Percentiles rank a stretch among this genome's conserved stretches.
Conservation (phyloP, 495 filamentous ascomycete species). For the Annulohypoxylon nitens region DNA sequence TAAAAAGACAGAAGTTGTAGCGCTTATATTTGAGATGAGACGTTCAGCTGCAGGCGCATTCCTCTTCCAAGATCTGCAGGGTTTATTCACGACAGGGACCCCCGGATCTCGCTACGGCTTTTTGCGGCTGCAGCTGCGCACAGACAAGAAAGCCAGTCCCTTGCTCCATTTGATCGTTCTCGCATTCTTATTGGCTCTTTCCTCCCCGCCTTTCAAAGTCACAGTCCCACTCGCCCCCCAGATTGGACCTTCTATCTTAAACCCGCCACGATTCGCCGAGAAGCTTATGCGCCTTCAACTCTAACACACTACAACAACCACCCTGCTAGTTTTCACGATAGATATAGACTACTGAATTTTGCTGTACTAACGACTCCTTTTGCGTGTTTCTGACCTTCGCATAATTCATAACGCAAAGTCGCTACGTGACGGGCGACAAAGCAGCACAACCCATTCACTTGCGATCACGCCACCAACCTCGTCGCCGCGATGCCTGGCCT, state of each 20-base stretch:
- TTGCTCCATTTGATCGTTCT: background rate
- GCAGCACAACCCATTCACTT: constrained; percentile 6
- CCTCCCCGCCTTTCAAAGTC: background rate
- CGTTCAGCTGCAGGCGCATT: constrained; percentile 17
- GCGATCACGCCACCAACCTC: constrained; percentile 4
- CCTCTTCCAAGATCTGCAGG: constrained; percentile 35
- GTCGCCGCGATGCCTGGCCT: constrained; percentile 45
- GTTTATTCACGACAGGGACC: constrained; percentile 28
- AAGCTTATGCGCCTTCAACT: constrained; percentile 25
- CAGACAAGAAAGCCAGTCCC: constrained; percentile 14
- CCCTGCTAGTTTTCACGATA: background rate
- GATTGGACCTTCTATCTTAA: background rate
- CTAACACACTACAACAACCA: constrained; percentile 16
- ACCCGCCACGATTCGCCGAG: background rate
- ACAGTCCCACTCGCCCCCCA: constrained; percentile 29
- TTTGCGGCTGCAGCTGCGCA: constrained; percentile 13
- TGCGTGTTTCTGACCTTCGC: background rate
- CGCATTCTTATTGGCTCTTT: background rate
- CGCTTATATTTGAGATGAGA: constrained; percentile 14
- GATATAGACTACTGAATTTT: background rate
- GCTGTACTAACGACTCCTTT: background rate
- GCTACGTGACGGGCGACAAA: constrained; percentile 7
- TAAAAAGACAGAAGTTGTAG: background rate
- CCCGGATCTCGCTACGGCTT: constrained; percentile 15
- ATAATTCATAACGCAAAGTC: background rate